Percentiles rank a stretch among this genome's conserved stretches.
Evolutionary conservation across 139 green algal genomes (phyloP).

Genomic region (Penium margaritaceum): DNA sequence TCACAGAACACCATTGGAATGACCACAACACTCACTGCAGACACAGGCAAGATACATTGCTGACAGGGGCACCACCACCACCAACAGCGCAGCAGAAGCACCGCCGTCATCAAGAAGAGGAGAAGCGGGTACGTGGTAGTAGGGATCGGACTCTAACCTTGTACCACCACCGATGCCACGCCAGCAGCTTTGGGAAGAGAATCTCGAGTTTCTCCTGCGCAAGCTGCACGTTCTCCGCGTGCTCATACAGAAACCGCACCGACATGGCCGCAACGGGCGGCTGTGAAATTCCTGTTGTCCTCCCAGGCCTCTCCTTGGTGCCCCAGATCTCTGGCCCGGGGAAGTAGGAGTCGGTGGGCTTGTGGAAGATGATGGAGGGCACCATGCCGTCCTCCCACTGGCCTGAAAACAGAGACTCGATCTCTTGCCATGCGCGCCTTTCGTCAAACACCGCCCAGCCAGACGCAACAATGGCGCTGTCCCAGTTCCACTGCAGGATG

Average conservation of each 20-base stretch:
- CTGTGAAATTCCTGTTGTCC: conserved; percentile 30
- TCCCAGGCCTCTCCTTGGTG: conserved; percentile 30
- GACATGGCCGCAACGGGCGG: conserved; percentile 32
- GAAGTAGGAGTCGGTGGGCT: conserved; percentile 33
- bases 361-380: conserved; percentile 38
- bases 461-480: conserved; percentile 33
- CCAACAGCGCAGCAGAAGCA: too few relatives aligned
- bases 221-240: conserved; percentile 22
- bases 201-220: conserved; percentile 17
- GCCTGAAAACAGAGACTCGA: conserved; percentile 30
- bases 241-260: conserved; percentile 38
- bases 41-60: too few relatives aligned
- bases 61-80: too few relatives aligned
- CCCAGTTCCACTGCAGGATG: conserved; percentile 39
- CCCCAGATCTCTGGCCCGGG: conserved; percentile 40
- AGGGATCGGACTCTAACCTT: too few relatives aligned
- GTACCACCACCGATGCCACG: conserved; percentile 39
- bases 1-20: too few relatives aligned
- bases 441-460: conserved; percentile 42
- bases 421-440: conserved; percentile 17
- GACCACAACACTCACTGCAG: too few relatives aligned
- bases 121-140: too few relatives aligned
- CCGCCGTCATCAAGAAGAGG: too few relatives aligned
- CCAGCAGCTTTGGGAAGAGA: conserved; percentile 41
- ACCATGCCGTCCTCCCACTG: conserved; percentile 43